These are phyloP conservation scores for Voacanga thouarsii DNA, from an alignment of 257 asterid species.

Conservation along the genomic window DNA sequence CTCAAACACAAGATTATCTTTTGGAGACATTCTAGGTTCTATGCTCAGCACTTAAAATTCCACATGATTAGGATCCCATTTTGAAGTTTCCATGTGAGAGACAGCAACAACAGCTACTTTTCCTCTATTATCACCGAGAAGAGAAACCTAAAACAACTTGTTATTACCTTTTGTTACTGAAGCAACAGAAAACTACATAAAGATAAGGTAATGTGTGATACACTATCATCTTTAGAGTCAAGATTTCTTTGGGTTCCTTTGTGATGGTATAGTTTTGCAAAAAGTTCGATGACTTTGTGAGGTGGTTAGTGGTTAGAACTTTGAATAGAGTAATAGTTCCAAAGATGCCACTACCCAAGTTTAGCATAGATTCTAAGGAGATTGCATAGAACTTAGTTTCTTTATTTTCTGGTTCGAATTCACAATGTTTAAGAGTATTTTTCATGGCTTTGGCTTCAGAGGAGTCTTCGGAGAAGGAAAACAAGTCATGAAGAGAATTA, in stretches of 20 bases:
- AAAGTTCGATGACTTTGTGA: conserved; percentile 21
- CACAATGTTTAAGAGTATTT: conserved; percentile 67
- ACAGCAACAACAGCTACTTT: conserved; percentile 63
- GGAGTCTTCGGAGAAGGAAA: conserved; percentile 47
- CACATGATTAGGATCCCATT: conserved; percentile 62
- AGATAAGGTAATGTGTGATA: conserved; percentile 86
- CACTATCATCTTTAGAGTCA: conserved; percentile 36
- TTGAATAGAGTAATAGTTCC: conserved; percentile 29
- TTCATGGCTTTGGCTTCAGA: conserved; percentile 61
- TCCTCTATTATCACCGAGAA: conserved; percentile 62
- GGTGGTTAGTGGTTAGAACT: conserved; percentile 47
- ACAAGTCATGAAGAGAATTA: conserved; percentile 37
- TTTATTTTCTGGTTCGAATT: conserved; percentile 45
- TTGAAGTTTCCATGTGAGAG: conserved; percentile 81
- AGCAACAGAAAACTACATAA: conserved; percentile 75
- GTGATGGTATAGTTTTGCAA: conserved; percentile 61
- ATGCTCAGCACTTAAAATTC: conserved; percentile 56
- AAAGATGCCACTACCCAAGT: conserved; percentile 32
- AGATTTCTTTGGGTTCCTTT: conserved; percentile 31
- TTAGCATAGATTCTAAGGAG: conserved; percentile 68
- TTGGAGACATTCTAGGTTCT: conserved; percentile 56
- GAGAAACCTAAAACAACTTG: conserved; percentile 45
- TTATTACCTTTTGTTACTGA: conserved; percentile 51
- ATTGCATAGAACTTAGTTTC: conserved; percentile 76
- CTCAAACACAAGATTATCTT: conserved; percentile 70